A percentile compares a stretch with the other conserved stretches of the same genome.
Evolutionary conservation across 352 stramenopile species (phyloP).

Genomic region (Peronospora belbahrii): DNA sequence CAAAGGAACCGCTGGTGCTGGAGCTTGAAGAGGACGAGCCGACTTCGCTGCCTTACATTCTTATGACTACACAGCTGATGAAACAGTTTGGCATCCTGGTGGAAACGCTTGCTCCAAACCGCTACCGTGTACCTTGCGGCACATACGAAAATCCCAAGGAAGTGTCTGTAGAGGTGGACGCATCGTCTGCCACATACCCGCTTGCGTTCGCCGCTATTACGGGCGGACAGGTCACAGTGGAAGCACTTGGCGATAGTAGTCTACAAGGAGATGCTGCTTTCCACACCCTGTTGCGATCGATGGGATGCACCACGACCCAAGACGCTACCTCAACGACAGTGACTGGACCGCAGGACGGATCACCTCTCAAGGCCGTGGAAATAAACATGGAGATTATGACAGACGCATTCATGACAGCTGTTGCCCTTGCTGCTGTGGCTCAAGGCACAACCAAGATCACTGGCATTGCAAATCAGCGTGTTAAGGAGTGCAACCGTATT

Average conservation of each 20-base stretch:
- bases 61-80: conserved; percentile 94
- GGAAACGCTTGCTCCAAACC: conserved; percentile 78
- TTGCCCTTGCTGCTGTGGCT: conserved; percentile 91
- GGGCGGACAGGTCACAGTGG: conserved; percentile 89
- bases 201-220: conserved; percentile 95
- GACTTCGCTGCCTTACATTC: conserved; percentile 94
- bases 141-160: conserved; percentile 61
- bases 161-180: conserved; percentile 91
- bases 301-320: conserved; percentile 71
- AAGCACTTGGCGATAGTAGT: conserved; percentile 89
- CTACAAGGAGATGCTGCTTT: conserved; percentile 95
- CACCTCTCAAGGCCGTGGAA: conserved; percentile 77
- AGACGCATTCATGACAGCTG: conserved; percentile 97
- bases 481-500: conserved; percentile 98
- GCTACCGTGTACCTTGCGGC: conserved; percentile 63
- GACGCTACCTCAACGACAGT: conserved; percentile 62
- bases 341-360: conserved; percentile 64
- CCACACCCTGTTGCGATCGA: conserved; percentile 72
- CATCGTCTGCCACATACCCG: conserved; percentile 95
- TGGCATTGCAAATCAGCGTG: conserved; percentile 96
- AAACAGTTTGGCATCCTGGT: conserved; percentile 93
- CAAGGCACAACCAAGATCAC: conserved; percentile 94
- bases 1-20: conserved; percentile 67
- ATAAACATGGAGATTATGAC: conserved; percentile 97
- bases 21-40: conserved; percentile 93